These are phyloP conservation scores for Acmispon strigosus DNA, from an alignment of 306 rosid species.

Conservation along the genomic window DNA sequence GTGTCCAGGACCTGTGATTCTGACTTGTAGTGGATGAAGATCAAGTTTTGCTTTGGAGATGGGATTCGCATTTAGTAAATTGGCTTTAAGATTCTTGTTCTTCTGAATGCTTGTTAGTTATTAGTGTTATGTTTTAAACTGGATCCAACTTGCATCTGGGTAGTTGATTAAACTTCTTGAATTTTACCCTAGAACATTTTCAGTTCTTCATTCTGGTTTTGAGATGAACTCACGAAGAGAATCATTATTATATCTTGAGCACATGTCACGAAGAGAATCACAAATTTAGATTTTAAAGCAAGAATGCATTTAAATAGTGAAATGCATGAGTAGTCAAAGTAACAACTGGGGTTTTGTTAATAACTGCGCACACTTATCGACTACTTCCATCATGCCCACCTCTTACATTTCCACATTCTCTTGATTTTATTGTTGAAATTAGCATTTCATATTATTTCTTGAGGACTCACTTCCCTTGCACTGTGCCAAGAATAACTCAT, in stretches of 20 bases:
- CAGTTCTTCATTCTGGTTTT: neutral
- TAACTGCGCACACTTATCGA: too few relatives aligned
- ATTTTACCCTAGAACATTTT: neutral
- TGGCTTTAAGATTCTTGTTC: neutral
- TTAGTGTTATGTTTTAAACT: neutral
- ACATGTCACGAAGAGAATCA: neutral
- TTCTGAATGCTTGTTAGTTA: neutral
- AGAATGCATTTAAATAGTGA: neutral
- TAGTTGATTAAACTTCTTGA: neutral
- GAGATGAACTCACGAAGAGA: neutral
- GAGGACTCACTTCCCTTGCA: too few relatives aligned
- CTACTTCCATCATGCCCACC: too few relatives aligned
- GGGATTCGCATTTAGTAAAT: neutral
- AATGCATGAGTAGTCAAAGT: too few relatives aligned
- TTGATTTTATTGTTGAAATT: too few relatives aligned
- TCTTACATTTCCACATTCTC: too few relatives aligned
- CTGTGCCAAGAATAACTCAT: too few relatives aligned
- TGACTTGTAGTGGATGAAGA: neutral
- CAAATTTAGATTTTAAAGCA: neutral
- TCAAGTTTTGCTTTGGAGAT: neutral
- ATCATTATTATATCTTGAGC: neutral
- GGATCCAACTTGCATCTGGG: neutral
- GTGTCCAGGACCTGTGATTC: slow-evolving; percentile 66
- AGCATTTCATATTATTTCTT: too few relatives aligned
- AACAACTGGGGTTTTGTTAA: too few relatives aligned